Percentiles rank a stretch among this genome's conserved stretches.
These are phyloP conservation scores for Clonostachys sp. DNA, from an alignment of 2,329 filamentous ascomycete species.

Conservation along the genomic window DNA sequence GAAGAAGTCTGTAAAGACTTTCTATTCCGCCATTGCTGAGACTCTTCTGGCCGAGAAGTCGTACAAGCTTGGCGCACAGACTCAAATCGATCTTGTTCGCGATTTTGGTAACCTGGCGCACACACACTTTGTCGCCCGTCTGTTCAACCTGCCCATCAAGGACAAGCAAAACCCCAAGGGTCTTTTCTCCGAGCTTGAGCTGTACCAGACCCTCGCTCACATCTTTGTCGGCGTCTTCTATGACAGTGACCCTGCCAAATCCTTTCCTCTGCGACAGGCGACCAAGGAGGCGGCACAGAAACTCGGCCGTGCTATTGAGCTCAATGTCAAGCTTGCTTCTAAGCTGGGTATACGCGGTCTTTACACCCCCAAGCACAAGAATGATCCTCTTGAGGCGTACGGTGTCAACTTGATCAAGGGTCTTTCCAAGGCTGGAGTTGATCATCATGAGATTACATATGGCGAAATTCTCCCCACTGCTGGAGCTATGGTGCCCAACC, in stretches of 20 bases:
- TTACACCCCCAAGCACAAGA: constrained; percentile 45
- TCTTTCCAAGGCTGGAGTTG: constrained; percentile 59
- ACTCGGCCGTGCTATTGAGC: constrained; percentile 58
- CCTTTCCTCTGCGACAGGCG: constrained; percentile 57
- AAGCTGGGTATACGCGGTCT: constrained; percentile 31
- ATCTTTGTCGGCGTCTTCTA: constrained; percentile 65
- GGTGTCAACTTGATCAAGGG: constrained; percentile 62
- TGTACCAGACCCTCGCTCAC: constrained; percentile 59
- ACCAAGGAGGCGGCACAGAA: constrained; percentile 52
- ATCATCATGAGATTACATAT: constrained; percentile 64
- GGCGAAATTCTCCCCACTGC: constrained; percentile 65
- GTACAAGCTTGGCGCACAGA: constrained; percentile 48
- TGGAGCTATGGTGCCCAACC: constrained; percentile 63
- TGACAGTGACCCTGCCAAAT: constrained; percentile 62
- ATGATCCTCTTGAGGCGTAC: constrained; percentile 55
- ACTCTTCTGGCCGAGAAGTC: constrained; percentile 61
- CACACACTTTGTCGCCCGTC: constrained; percentile 57
- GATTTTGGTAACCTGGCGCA: constrained; percentile 66
- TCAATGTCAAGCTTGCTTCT: constrained; percentile 57
- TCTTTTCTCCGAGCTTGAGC: constrained; percentile 47
- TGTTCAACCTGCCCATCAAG: constrained; percentile 65
- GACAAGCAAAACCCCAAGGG: constrained; percentile 55
- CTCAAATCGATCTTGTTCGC: constrained; percentile 66
- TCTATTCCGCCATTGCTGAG: constrained; percentile 60
- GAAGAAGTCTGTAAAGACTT: constrained; percentile 56